A percentile compares a stretch with the other conserved stretches of the same genome.
phyloP scores from a whole-genome alignment of 140 eudicot genomes.

The Bidens hawaiensis region DNA sequence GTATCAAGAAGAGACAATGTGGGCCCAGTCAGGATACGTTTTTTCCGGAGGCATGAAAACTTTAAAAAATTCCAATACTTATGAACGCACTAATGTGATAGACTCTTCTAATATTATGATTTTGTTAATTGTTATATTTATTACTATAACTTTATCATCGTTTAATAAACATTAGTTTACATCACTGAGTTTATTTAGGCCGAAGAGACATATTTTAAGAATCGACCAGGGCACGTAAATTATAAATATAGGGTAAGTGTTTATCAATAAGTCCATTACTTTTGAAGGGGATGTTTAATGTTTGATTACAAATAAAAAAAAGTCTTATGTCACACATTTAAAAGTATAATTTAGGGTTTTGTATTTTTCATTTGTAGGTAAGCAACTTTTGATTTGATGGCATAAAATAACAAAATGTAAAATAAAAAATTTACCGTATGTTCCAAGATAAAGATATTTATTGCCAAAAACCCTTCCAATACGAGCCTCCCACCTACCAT shows the following conservation, averaged over 20 bases:
- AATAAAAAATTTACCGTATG: conserved; percentile 48
- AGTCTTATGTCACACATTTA: background rate
- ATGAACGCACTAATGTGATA: too few relatives aligned
- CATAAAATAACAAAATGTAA: background rate
- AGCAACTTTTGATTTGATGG: background rate
- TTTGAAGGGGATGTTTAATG: conserved; percentile 16
- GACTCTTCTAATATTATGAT: too few relatives aligned
- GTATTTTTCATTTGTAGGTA: conserved; percentile 18
- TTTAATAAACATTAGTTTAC: too few relatives aligned
- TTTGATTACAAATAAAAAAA: background rate
- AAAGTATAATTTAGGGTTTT: conserved; percentile 1
- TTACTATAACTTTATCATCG: too few relatives aligned
- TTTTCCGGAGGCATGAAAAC: too few relatives aligned
- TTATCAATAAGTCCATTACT: conserved; percentile 11
- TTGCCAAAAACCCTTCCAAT: conserved; percentile 93
- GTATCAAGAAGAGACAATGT: too few relatives aligned
- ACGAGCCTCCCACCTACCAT: conserved; percentile 99
- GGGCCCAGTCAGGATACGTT: too few relatives aligned
- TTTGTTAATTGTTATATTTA: too few relatives aligned
- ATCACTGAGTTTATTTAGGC: too few relatives aligned
- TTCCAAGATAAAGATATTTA: conserved; percentile 89
- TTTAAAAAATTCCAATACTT: too few relatives aligned
- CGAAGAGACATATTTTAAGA: too few relatives aligned
- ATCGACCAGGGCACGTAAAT: too few relatives aligned
- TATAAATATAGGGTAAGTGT: background rate